A percentile compares a stretch with the other conserved stretches of the same genome.
These are phyloP conservation scores for Daldinia bambusicola DNA, from an alignment of 495 filamentous ascomycete genomes.

Conservation along the genomic window DNA sequence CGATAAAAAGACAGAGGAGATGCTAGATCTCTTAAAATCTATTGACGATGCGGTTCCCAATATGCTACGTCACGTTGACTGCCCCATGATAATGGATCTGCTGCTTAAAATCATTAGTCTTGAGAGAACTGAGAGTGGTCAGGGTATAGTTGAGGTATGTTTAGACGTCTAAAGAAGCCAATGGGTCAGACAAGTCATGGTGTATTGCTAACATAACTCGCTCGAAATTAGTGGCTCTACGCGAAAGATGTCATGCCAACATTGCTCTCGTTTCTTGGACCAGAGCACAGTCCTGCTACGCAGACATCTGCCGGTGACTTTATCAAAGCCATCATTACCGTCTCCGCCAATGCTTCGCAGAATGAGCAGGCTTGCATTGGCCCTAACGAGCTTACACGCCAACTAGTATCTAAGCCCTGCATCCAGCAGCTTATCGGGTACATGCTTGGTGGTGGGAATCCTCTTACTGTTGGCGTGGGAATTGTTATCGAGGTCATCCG, in stretches of 20 bases:
- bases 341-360: constrained; percentile 97
- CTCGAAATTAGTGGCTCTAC: constrained; percentile 82
- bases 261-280: constrained; percentile 85
- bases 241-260: constrained; percentile 88
- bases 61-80: constrained; percentile 94
- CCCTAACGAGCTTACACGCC: constrained; percentile 93
- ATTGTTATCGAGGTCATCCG: constrained; percentile 98
- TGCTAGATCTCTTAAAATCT: constrained; percentile 87
- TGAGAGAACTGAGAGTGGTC: constrained; percentile 90
- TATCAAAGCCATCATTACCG: constrained; percentile 98
- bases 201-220: constrained; percentile 27
- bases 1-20: constrained; percentile 97
- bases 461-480: constrained; percentile 94
- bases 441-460: constrained; percentile 95
- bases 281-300: constrained; percentile 82
- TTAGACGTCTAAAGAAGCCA: not conserved
- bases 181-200: not conserved
- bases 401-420: constrained; percentile 90
- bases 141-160: constrained; percentile 90
- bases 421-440: constrained; percentile 82
- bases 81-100: constrained; percentile 98
- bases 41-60: constrained; percentile 81
- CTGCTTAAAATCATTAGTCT: constrained; percentile 96
- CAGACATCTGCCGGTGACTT: constrained; percentile 98
- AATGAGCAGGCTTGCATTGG: constrained; percentile 98